A percentile compares a stretch with the other conserved stretches of the same genome.
Evolutionary conservation across 2,329 filamentous ascomycete genomes (phyloP).

Genomic region (Nectriaceae sp.): DNA sequence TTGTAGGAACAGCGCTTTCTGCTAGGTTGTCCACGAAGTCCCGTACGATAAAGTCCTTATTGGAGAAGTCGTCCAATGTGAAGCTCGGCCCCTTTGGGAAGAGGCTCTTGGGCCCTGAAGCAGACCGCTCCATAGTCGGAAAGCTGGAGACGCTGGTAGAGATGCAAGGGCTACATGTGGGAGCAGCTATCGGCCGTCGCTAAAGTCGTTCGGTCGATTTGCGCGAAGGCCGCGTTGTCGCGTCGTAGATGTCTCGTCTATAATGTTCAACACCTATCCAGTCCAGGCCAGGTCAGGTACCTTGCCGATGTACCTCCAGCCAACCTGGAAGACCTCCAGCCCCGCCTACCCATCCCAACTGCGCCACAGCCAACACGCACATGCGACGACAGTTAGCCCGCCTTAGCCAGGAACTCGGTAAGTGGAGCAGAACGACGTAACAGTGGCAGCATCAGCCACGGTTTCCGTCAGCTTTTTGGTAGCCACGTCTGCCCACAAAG

Average conservation of each 20-base stretch:
- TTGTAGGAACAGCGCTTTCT: conserved; percentile 76
- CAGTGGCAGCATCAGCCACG: conserved; percentile 25
- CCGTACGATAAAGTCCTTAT: conserved; percentile 93
- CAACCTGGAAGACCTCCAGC: neutral
- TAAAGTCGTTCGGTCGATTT: neutral
- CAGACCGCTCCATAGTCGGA: conserved; percentile 44
- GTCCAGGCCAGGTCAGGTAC: neutral
- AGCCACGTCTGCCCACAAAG: conserved; percentile 25
- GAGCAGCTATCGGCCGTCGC: conserved; percentile 8
- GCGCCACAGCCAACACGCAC: conserved; percentile 1
- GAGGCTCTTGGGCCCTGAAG: conserved; percentile 61
- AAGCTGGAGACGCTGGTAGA: conserved; percentile 21
- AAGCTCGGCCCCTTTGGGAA: conserved; percentile 82
- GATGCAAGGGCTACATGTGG: conserved; percentile 34
- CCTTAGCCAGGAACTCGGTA: neutral
- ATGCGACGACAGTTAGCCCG: neutral
- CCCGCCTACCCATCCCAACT: neutral
- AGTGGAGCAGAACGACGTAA: conserved; percentile 31
- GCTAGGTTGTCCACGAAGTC: conserved; percentile 96
- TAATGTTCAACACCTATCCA: neutral
- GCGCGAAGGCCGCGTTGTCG: neutral
- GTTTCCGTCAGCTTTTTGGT: conserved; percentile 19
- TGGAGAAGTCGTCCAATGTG: conserved; percentile 84
- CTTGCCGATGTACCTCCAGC: neutral
- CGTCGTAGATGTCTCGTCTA: conserved; percentile 4